phyloP scores from a whole-genome alignment of 2,329 filamentous ascomycete genomes.

The Verticillium klebahnii region DNA sequence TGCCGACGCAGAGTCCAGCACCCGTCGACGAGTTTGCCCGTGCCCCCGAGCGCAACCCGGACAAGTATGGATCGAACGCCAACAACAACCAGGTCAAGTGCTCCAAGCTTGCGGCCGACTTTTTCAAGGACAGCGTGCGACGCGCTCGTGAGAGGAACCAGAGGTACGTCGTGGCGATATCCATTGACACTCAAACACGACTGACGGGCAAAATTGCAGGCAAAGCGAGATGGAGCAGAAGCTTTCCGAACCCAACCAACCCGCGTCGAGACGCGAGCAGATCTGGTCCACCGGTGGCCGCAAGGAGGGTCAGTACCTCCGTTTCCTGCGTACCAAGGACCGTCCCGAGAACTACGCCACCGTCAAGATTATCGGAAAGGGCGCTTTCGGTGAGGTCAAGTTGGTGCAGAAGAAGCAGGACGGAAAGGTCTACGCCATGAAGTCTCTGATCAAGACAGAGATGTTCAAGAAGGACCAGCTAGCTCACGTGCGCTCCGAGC shows the following conservation, averaged over 20 bases:
- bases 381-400: slow-evolving; percentile 97
- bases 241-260: slow-evolving; percentile 70
- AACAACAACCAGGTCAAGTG: slow-evolving; percentile 70
- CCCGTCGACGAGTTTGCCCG: slow-evolving; percentile 70
- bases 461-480: slow-evolving; percentile 99
- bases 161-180: slow-evolving; percentile 54
- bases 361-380: slow-evolving; percentile 97
- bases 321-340: slow-evolving; percentile 90
- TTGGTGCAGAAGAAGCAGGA: slow-evolving; percentile 95
- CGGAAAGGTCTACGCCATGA: slow-evolving; percentile 96
- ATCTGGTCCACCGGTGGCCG: slow-evolving; percentile 81
- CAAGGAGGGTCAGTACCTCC: slow-evolving; percentile 87
- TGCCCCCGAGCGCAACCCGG: slow-evolving; percentile 81
- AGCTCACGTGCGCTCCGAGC: slow-evolving; percentile 93
- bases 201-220: slow-evolving; percentile 41
- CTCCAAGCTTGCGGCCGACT: slow-evolving; percentile 71
- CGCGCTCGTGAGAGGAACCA: slow-evolving; percentile 91
- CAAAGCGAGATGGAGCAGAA: slow-evolving; percentile 89
- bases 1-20: slow-evolving; percentile 52
- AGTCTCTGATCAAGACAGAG: slow-evolving; percentile 96
- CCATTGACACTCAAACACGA: background rate
- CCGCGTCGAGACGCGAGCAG: slow-evolving; percentile 72
- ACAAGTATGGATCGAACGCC: slow-evolving; percentile 63
- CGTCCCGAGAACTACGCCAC: slow-evolving; percentile 92
- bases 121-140: slow-evolving; percentile 99